Base-by-base conservation (phyloP, 2,329 filamentous ascomycete species). In the Aspergillus sclerotialis region DNA sequence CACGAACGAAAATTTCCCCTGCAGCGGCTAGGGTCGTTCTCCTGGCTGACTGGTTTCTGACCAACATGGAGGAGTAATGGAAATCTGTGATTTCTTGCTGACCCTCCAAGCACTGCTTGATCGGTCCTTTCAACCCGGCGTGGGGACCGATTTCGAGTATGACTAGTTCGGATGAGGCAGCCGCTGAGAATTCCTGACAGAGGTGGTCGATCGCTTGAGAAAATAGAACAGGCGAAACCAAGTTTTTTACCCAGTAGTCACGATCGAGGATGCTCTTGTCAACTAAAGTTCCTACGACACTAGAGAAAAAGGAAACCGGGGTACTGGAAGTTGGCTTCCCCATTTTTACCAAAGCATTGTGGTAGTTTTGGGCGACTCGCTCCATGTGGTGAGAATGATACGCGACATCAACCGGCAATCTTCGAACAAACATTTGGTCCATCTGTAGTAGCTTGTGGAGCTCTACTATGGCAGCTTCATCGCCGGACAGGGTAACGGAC, bases 301-400 rank as follows among this genome's bases (percentile, higher is more conserved):
- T 24, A n/a, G 23, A 24, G 23, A 9, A n/a, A 24, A 24, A 24
- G 8, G n/a, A 8, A 8, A 24, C 23, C 3, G 8, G 8, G 8
- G 2, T 8, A 24, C 2, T 24, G 3, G 23, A 24, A n/a, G 8
- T 9, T 9, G 23, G 23, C 23, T 24, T 24, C n/a, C n/a, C 8
- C 23, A 24, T 8, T n/a, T 8, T 9, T n/a, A n/a, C 15, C 24
- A 34, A 16, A 16, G 31, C 10, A 2, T 15, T 21, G 2, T 11
- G 12, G 13, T 43, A 43, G 4, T 28, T 30, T 11, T 24, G 7
- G 4, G 36, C 27, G n/a, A 40, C 29, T 7, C 33, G 18, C 5
- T 24, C 17, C 42, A 45, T 45, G 5, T 39, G 35, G 4, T 30
- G 9, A 5, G 44, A 47, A 28, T 47, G 44, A 19, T 43, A 43